Base-by-base conservation (phyloP, 2,329 filamentous ascomycete genomes). In the Cercospora canescens region DNA sequence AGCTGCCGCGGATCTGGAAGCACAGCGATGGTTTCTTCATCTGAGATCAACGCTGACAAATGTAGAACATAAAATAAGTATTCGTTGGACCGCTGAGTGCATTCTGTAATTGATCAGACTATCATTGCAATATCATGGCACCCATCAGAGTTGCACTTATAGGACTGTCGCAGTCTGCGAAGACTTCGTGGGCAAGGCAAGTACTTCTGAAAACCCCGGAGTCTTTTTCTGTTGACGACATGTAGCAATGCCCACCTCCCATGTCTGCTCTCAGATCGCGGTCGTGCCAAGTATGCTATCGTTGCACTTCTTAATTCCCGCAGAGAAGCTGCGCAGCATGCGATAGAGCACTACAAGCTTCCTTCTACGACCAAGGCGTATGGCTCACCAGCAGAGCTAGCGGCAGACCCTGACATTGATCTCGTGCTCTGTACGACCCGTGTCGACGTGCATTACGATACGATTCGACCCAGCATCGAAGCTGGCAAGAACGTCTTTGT, bases 101-200 rank as follows among this genome's bases (percentile, higher is more conserved):
- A 32, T 11, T 45, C 9, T 14, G 11, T n/a, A 39, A 32, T 14
- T 7, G 21, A 54, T 55, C 52, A 34, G 11, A 30, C 7, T 56
- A 12, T 48, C 30, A n/a, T 14, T 34, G 32, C 24, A 7, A 41
- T 30, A 65, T 12, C 35, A 84, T 86, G 82, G 72, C 83, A 39
- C 84, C 81, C 9, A 86, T 88, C 65, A 83, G 85, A 60, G 76
- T 85, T 16, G 87, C 82, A 32, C 79, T 89, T n/a, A 80, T 88
- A 65, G 87, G 87, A 54, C 84, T 89, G 60, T 88, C 85, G 1
- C 77, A 83, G 62, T 79, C 80, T 1, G 82, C 84, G 58, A 79
- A 80, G 32, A 81, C 80, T 4, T 81, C 82, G 0, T 90, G 87
- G 87, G 86, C 86, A 2, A 64, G 65, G 68, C 67, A 26, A 14